Percentiles rank a stretch among this genome's conserved stretches.
Conservation (phyloP, 768 basidiomycete genomes). For the Suillus americanus region DNA sequence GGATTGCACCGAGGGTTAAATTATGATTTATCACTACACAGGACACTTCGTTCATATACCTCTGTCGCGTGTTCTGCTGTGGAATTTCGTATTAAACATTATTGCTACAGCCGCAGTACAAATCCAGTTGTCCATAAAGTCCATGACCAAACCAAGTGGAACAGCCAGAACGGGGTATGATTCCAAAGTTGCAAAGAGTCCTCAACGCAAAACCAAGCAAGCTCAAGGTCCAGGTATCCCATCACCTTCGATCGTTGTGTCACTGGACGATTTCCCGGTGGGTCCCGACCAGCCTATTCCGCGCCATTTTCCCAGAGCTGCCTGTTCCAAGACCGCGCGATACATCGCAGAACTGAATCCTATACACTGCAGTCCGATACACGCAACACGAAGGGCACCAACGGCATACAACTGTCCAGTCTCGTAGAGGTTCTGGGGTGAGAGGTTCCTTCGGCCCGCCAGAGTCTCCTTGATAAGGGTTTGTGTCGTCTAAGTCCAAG, state of each 20-base stretch:
- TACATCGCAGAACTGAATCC: constrained; percentile 74
- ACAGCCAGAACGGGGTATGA: not conserved
- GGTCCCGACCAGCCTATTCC: constrained; percentile 1
- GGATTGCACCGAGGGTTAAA: constrained; percentile 25
- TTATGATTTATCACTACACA: constrained; percentile 12
- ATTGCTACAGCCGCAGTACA: not conserved
- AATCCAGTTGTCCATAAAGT: not conserved
- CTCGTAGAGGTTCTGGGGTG: constrained; percentile 78
- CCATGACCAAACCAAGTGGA: not conserved
- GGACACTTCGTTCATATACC: too few relatives aligned
- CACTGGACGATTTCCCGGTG: not conserved
- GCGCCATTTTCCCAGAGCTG: constrained; percentile 32
- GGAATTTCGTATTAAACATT: not conserved
- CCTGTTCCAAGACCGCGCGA: constrained; percentile 63
- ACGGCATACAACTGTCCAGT: constrained; percentile 68
- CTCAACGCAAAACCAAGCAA: not conserved
- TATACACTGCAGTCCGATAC: constrained; percentile 72
- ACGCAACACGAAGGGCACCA: constrained; percentile 72
- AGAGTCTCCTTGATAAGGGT: constrained; percentile 73
- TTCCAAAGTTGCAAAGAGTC: not conserved
- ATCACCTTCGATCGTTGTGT: not conserved
- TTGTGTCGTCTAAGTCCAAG: constrained; percentile 52
- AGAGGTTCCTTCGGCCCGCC: constrained; percentile 67
- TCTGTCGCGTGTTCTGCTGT: not conserved
- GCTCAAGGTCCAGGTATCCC: not conserved